These are phyloP conservation scores for Cyberlindnera galapagoensis DNA, from an alignment of 805 yeast genomes.

Conservation along the genomic window DNA sequence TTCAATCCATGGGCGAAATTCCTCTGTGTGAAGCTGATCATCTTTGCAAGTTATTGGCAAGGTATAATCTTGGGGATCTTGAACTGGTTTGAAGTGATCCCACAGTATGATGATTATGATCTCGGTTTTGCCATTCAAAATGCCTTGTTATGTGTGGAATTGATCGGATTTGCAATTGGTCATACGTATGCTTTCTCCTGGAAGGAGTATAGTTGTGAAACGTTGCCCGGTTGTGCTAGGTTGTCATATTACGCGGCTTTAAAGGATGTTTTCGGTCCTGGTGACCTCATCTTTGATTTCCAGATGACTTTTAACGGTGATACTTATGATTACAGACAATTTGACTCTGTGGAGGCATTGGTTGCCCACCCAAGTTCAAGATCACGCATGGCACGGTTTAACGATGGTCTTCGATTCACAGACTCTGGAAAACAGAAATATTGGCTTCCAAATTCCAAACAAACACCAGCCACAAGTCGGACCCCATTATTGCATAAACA, in stretches of 20 bases:
- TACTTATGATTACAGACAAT: constrained; percentile 71
- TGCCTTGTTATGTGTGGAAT: constrained; percentile 72
- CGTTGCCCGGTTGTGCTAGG: constrained; percentile 65
- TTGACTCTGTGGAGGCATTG: constrained; percentile 72
- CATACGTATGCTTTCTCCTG: constrained; percentile 85
- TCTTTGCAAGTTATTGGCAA: constrained; percentile 99
- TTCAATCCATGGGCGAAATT: constrained; percentile 91
- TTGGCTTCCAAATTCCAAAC: constrained; percentile 42
- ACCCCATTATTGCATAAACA: constrained; percentile 15
- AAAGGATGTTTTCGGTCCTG: constrained; percentile 67
- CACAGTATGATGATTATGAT: constrained; percentile 19
- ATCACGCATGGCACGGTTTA: constrained; percentile 61
- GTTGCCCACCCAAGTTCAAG: constrained; percentile 63
- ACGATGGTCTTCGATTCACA: constrained; percentile 77
- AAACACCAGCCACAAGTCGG: constrained; percentile 6
- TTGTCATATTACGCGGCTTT: constrained; percentile 56
- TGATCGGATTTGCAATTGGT: constrained; percentile 80
- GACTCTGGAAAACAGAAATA: constrained; percentile 75
- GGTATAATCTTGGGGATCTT: constrained; percentile 50
- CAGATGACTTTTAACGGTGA: constrained; percentile 61
- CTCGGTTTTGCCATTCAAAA: constrained; percentile 65
- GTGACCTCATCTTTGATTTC: constrained; percentile 79
- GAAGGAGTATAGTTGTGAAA: constrained; percentile 55
- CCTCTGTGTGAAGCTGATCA: constrained; percentile 84
- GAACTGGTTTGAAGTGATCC: constrained; percentile 39